Evolutionary conservation across 768 basidiomycete genomes (phyloP).

Genomic region (Lyophyllum semitale): DNA sequence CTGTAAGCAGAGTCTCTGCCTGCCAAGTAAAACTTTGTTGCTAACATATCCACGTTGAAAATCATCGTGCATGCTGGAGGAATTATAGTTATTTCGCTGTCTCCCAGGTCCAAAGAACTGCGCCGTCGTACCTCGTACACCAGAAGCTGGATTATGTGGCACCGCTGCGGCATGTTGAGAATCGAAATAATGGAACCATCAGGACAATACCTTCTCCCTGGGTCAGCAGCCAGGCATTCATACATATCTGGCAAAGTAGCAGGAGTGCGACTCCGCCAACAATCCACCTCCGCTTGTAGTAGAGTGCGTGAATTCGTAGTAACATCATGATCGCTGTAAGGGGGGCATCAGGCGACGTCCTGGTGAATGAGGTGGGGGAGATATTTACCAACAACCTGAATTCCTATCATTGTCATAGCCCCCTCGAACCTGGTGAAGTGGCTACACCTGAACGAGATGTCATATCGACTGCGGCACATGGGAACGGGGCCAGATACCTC

Average conservation of each 20-base stretch:
- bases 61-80: conserved; percentile 43
- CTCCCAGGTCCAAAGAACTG: neutral
- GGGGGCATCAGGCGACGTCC: neutral
- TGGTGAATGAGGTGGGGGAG: neutral
- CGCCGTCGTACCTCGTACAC: conserved; percentile 31
- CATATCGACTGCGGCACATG: neutral
- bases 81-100: neutral
- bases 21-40: conserved; percentile 20
- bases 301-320: conserved; percentile 47
- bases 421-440: conserved; percentile 56
- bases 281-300: conserved; percentile 33
- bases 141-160: conserved; percentile 37
- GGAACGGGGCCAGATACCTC: neutral
- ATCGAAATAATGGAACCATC: neutral
- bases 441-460: conserved; percentile 24
- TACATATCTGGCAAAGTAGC: conserved; percentile 42
- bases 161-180: conserved; percentile 32
- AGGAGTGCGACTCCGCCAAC: conserved; percentile 31
- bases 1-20: neutral
- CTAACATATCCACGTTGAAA: conserved; percentile 38
- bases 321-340: conserved; percentile 54
- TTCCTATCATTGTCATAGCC: conserved; percentile 52
- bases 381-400: conserved; percentile 43
- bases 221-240: conserved; percentile 59
- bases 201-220: conserved; percentile 44